A percentile compares a stretch with the other conserved stretches of the same genome.
Conservation (phyloP, 129 eudicot species). For the Chrysanthemum seticuspe region DNA sequence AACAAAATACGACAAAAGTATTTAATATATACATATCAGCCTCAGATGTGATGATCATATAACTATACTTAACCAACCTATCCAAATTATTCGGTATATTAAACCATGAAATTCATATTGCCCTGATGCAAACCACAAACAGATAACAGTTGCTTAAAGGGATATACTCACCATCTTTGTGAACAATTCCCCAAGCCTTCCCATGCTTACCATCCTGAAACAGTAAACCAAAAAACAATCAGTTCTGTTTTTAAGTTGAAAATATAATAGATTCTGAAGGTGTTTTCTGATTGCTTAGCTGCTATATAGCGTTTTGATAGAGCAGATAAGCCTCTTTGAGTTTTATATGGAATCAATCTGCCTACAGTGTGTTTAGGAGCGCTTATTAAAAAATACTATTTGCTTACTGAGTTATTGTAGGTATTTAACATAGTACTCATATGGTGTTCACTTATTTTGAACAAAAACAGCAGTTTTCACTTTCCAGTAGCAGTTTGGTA, state of each 20-base stretch:
- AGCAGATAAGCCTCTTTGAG: too few species aligned
- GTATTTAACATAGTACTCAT: too few species aligned
- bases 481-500: too few species aligned
- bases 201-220: conserved; percentile 97
- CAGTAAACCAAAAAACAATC: conserved; percentile 10
- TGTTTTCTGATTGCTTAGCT: too few species aligned
- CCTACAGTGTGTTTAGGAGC: too few species aligned
- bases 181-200: conserved; percentile 62
- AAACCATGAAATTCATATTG: neutral
- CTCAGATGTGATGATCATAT: neutral
- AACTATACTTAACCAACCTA: neutral
- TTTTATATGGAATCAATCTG: too few species aligned
- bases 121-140: neutral
- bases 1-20: neutral
- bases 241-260: neutral
- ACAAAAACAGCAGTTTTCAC: too few species aligned
- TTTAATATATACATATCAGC: neutral
- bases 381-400: too few species aligned
- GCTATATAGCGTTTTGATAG: too few species aligned
- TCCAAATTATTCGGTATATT: neutral
- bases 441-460: too few species aligned
- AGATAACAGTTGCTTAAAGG: neutral
- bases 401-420: too few species aligned
- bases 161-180: conserved; percentile 61
- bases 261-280: too few species aligned